Base-by-base conservation (phyloP, 768 basidiomycete species). In the Austroboletus eburneus region DNA sequence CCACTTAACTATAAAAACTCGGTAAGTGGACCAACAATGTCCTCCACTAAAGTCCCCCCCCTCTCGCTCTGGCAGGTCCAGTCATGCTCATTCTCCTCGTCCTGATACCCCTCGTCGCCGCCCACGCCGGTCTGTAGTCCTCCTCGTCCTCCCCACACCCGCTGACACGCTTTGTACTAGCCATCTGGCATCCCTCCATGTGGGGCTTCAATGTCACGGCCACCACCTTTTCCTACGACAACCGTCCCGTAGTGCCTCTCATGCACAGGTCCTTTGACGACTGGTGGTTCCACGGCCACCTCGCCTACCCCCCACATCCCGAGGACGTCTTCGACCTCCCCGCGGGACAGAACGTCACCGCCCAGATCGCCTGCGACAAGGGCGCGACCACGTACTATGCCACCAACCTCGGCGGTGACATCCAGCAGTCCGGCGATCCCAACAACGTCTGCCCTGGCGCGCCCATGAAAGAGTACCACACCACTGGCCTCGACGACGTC, bases 161-260 rank as follows among this genome's bases (percentile, higher is more conserved):
- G 7, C 49, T 49, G 9, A 56, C 16, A 23, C 8, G 5, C 17
- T 36, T 9, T 4, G 41, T n/a, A n/a, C 8, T 46, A 78, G 79
- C 76, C n/a, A 52, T 78, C 14, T 82, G 65, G 64, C 72, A 78
- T 47, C 73, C 79, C 3, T 73, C 76, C 60, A 83, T 85, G 79
- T 83, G 55, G 48, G 83, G 84, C 1, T 85, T 80, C 70, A 83
- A 85, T 45, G 81, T 82, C n/a, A 83, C 81, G 1, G 48, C 54
- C 7, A 39, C 72, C 30, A 76, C 77, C 1, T 83, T 73, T 41
- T 36, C 66, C 5, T 81, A 82, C 61, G 83, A 85, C 56, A 85
- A 85, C 59, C 77, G 83, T 2, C 82, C 85, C 21, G 80, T 72
- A 6, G 50, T 57, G 0, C 73, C 75, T 3, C 67, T 74, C 22